Base-by-base conservation (phyloP, 306 rosid genomes). In the Argentina anserina region DNA sequence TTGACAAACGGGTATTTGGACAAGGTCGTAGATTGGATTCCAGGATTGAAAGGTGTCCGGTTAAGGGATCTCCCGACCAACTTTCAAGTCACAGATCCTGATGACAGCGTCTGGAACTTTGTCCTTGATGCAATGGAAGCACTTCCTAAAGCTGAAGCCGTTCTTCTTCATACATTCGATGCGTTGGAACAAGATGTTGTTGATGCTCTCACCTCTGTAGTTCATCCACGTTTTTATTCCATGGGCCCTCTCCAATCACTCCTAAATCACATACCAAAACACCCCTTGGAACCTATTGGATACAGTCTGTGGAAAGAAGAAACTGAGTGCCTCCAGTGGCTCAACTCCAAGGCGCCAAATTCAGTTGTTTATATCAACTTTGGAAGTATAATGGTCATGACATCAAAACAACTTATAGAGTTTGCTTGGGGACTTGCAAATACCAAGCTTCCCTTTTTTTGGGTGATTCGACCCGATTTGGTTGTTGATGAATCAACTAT, bases 401-500 rank as follows among this genome's bases (percentile, higher is more conserved):
- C 73, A 23, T 29, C 21, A 12, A 12, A 65, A 42, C 77, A 78
- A 2, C 58, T 71, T 12, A 21, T 15, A 2, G 63, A 78, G 36
- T 64, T 78, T 50, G 73, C 69, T 7, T 64, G 68, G 72, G 81
- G 77, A 29, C 81, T 78, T 29, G 73, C 69, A 33, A 72, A 78
- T 53, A 78, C 63, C 34, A 41, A 42, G n/a, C 7, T 40, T 8
- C 23, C 41, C 0, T 78, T 78, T 46, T 55, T 78, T 4, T 78
- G 77, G 81, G 73, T 65, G 9, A 72, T 72, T 0, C 65, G 77
- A 21, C 72, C 77, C 21, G 63, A 78, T 33, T 10, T 78, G 29
- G 41, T 78, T 0, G 21, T 11, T 0, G 77, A 63, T 0, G 73
- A 72, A 33, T 52, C 67, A 0, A 34, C 67, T 0, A 26, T 64